Evolutionary conservation across 345 rosid species (phyloP), one percentile per base, ranked within the genome.

Genomic region (Arabidopsis arenosa): DNA sequence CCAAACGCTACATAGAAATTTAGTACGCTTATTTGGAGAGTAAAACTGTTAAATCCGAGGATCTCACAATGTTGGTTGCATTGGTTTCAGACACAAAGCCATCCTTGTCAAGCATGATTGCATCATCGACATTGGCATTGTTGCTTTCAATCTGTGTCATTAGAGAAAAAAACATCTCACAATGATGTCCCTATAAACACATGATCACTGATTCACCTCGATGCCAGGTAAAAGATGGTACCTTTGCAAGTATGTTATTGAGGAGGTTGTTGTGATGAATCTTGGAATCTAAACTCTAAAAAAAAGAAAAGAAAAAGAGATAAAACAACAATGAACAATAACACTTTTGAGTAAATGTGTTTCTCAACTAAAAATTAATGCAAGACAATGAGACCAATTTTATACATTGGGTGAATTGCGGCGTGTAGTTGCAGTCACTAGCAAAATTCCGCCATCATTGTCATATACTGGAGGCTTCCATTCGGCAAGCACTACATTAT

Each of bases 391-490:
- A 5, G 30, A 45, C 18, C 18, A 49, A 33, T 40, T 60, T 67
- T 81, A 77, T 85, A 91, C 97, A 15, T 88, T 88, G 48, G 98
- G 98, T 4, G 96, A 93, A 83, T 93, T 93, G 49, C 97, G 94
- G 61, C 98, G 86, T 43, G 98, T 93, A n/a, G 96, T 85, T 80
- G 98, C 97, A 57, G 97, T 85, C 66, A 89, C 97, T 52, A 93
- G 83, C 59, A 79, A 82, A 65, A 93, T 85, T 35, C 98, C 98
- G 28, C 85, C 84, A 35, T 79, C 81, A 41, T 93, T 93, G 72
- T 93, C 97, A 82, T 93, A 93, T 5, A 93, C 94, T 11, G 97
- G 93, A 59, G 96, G 96, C 81, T 93, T 93, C 98, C 97, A 91
- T 70, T 93, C 98, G 1, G 97, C 82, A 71, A 93, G 96, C 65